Base-by-base conservation (phyloP, 1,139 yeast species). In the Torulaspora globosa region DNA sequence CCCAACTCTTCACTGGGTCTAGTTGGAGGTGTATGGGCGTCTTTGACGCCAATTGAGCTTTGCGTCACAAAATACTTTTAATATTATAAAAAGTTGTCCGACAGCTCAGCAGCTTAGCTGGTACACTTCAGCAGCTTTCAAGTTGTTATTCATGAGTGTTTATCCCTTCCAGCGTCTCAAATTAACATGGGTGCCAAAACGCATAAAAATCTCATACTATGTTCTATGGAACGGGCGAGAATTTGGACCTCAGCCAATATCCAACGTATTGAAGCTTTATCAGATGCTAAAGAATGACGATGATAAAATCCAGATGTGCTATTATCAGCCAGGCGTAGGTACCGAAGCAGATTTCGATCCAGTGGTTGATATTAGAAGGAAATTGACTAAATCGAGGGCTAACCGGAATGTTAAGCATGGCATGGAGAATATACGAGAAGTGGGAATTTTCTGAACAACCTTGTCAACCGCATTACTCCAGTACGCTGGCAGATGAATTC, bases 251-350 rank as follows among this genome's bases (percentile, higher is more conserved):
- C 63, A 66, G 30, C 80, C 82, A 0, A 76, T 72, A 49, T 73
- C 84, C 2, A 81, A 80, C 57, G 76, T 79, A 1, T 62, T 80
- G 46, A 76, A 75, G 56, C 54, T 80, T 28, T 81, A 75, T 59
- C 67, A 75, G 40, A 63, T 80, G 62, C 58, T 81, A 27, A 79
- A 78, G 11, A 75, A 74, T 47, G 70, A 70, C 34, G 58, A 64
- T 30, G 54, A 62, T 4, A 48, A 54, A 1, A 41, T 50, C 15
- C 84, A 80, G 52, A 51, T 76, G 31, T 78, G 83, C 53, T 80
- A 80, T 56, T 81, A 81, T 55, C 86, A 81, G 54, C 83, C 86
- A 1, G 86, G 86, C 0, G 74, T 80, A 19, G 86, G 86, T 1
- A 73, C 76, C 5, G 65, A 71, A 9, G 73, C 76, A 49, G 65